Evolutionary conservation across 345 rosid genomes (phyloP).

Genomic region (Hirschfeldia incana): DNA sequence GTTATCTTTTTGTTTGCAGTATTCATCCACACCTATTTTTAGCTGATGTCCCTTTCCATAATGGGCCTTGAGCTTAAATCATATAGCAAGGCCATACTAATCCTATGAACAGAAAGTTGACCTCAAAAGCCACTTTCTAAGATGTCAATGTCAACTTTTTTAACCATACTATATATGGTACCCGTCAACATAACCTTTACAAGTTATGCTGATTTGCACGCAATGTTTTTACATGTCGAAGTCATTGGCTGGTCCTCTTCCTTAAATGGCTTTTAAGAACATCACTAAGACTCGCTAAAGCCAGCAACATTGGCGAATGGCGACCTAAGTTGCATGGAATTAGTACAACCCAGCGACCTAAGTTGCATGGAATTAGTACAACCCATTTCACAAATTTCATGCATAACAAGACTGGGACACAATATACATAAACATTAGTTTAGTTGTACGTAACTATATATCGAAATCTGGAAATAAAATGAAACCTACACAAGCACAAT

Average conservation of each 20-base stretch:
- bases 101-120: conserved; percentile 6
- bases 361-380: not conserved
- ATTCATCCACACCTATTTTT: not conserved
- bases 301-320: not conserved
- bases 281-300: not conserved
- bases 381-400: not conserved
- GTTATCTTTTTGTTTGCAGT: conserved; percentile 64
- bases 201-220: conserved; percentile 8
- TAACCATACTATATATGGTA: not conserved
- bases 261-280: conserved; percentile 48
- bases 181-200: conserved; percentile 5
- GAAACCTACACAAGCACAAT: not conserved
- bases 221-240: conserved; percentile 49
- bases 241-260: conserved; percentile 64
- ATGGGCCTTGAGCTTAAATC: conserved; percentile 9
- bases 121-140: conserved; percentile 29
- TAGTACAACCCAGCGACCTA: not conserved
- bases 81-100: not conserved
- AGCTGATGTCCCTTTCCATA: not conserved
- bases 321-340: not conserved
- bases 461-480: not conserved
- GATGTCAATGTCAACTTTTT: not conserved
- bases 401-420: not conserved
- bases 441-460: not conserved
- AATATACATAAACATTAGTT: not conserved